These are phyloP conservation scores for Magnusiomyces fungicola DNA, from an alignment of 1,139 yeast species.

Conservation along the genomic window DNA sequence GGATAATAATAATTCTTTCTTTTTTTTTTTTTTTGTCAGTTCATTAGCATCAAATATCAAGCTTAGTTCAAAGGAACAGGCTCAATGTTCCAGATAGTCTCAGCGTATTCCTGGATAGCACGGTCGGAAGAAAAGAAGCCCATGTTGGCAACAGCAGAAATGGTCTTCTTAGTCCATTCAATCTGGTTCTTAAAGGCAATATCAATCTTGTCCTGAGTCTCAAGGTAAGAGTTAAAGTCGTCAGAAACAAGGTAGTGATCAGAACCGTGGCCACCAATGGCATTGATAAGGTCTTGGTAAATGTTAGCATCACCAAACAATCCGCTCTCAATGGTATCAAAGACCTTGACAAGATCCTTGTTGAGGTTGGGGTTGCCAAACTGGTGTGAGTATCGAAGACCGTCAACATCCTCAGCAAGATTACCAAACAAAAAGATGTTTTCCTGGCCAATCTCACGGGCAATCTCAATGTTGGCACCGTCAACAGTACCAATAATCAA, in stretches of 20 bases:
- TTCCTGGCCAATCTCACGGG: slow-evolving; percentile 88
- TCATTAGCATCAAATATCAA: not conserved
- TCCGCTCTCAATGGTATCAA: slow-evolving; percentile 61
- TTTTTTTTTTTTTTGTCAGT: too few species aligned
- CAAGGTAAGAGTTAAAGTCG: slow-evolving; percentile 80
- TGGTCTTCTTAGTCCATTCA: slow-evolving; percentile 70
- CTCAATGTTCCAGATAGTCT: slow-evolving; percentile 86
- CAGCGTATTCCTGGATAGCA: slow-evolving; percentile 89
- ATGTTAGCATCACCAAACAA: slow-evolving; percentile 65
- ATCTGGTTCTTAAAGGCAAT: slow-evolving; percentile 58
- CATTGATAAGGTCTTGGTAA: slow-evolving; percentile 59
- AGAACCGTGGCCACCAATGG: slow-evolving; percentile 50
- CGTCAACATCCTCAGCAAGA: slow-evolving; percentile 83
- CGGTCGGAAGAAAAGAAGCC: slow-evolving; percentile 91
- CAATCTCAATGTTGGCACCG: slow-evolving; percentile 94
- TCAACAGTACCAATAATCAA: slow-evolving; percentile 92
- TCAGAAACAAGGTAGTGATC: slow-evolving; percentile 84
- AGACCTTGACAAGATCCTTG: slow-evolving; percentile 57
- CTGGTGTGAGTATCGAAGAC: slow-evolving; percentile 67
- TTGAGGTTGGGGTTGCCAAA: slow-evolving; percentile 40
- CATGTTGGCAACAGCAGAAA: slow-evolving; percentile 80
- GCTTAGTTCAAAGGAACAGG: slow-evolving; percentile 35
- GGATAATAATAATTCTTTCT: too few species aligned
- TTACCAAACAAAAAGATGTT: slow-evolving; percentile 89
- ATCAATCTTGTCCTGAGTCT: slow-evolving; percentile 73